Conservation (phyloP, 2,329 filamentous ascomycete genomes). For the Blumeria hordei region DNA sequence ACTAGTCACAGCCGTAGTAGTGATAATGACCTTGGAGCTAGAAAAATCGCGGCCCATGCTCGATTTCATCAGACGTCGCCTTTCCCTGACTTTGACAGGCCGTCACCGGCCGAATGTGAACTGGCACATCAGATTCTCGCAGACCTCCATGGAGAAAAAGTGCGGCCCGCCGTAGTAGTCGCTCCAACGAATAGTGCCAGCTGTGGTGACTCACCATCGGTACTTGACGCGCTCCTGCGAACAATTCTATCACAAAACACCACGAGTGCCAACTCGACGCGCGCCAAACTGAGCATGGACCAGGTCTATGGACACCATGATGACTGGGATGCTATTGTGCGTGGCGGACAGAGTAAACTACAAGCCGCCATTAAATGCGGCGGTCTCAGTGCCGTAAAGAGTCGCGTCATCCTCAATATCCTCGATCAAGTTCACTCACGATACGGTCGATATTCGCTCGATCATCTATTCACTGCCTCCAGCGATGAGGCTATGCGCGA, state of each 20-base stretch:
- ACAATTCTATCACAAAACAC: conserved; percentile 29
- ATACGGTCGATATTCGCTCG: conserved; percentile 30
- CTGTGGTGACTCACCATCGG: conserved; percentile 30
- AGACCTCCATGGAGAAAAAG: conserved; percentile 37
- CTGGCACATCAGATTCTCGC: conserved; percentile 43
- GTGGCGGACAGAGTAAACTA: conserved; percentile 33
- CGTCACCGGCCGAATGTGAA: conserved; percentile 43
- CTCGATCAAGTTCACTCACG: conserved; percentile 31
- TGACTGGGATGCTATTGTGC: conserved; percentile 47
- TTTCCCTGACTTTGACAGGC: conserved; percentile 40
- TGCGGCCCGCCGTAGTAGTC: conserved; percentile 37
- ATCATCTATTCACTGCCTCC: conserved; percentile 22
- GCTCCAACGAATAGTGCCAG: conserved; percentile 50
- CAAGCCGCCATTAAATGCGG: conserved; percentile 32
- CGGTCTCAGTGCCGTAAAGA: conserved; percentile 47
- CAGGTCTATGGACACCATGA: conserved; percentile 46
- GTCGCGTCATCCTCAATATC: conserved; percentile 39
- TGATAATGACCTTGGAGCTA: background rate
- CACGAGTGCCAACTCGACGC: conserved; percentile 28
- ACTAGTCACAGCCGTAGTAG: no score
- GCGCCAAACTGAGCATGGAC: conserved; percentile 41
- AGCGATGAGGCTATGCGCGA: conserved; percentile 25
- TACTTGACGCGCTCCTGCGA: conserved; percentile 28
- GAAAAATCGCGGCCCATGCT: background rate
- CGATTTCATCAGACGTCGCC: conserved; percentile 18